These are phyloP conservation scores for Colletotrichum liaoningense DNA, from an alignment of 2,329 filamentous ascomycete genomes.

Conservation along the genomic window DNA sequence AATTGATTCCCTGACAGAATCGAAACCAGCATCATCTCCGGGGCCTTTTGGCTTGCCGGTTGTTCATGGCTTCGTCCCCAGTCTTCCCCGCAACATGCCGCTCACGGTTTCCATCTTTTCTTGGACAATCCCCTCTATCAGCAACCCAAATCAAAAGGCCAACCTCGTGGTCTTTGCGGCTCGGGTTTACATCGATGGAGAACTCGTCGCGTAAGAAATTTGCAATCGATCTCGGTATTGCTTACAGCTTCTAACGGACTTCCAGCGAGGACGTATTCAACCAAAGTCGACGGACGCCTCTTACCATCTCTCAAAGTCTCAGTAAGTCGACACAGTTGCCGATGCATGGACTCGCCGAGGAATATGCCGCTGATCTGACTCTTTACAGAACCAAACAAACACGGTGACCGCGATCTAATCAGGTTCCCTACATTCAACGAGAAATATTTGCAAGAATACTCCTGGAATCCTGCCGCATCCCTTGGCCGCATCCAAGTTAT, in stretches of 20 bases:
- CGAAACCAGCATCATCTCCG: constrained; percentile 60
- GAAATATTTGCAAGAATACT: constrained; percentile 74
- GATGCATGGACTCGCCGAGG: background rate
- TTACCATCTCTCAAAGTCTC: background rate
- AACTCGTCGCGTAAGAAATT: constrained; percentile 66
- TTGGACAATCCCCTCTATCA: constrained; percentile 73
- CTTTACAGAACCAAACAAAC: constrained; percentile 62
- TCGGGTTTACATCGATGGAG: constrained; percentile 76
- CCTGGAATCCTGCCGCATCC: constrained; percentile 79
- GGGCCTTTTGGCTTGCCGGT: constrained; percentile 65
- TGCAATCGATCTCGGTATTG: background rate
- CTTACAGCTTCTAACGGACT: background rate
- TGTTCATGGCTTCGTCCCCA: constrained; percentile 78
- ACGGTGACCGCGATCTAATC: constrained; percentile 70
- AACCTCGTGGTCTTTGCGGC: constrained; percentile 72
- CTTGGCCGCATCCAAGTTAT: constrained; percentile 81
- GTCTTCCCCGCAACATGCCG: constrained; percentile 64
- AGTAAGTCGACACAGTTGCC: background rate
- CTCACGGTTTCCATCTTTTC: constrained; percentile 82
- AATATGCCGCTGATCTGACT: background rate
- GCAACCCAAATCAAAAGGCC: constrained; percentile 65
- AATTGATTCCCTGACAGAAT: constrained; percentile 53
- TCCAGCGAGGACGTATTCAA: background rate
- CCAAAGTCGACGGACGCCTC: background rate
- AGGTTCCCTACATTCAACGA: constrained; percentile 79